A percentile compares a stretch with the other conserved stretches of the same genome.
phyloP scores from a whole-genome alignment of 2,329 filamentous ascomycete species.

The Massarina eburnea region DNA sequence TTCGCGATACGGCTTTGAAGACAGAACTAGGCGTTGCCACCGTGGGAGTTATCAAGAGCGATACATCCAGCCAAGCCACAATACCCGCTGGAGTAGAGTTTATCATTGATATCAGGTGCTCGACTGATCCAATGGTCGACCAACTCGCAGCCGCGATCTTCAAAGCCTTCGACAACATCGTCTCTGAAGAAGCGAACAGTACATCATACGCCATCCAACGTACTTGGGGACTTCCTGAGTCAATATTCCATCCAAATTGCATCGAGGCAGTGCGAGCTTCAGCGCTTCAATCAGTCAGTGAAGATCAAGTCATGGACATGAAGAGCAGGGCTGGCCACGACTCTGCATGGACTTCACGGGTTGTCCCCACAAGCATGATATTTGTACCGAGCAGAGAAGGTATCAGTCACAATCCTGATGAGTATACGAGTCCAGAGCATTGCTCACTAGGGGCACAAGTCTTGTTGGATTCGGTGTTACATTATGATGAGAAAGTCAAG shows the following conservation, averaged over 20 bases:
- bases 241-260: conserved; percentile 23
- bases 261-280: conserved; percentile 22
- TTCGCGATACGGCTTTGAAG: conserved; percentile 23
- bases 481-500: conserved; percentile 23
- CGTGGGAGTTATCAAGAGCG: conserved; percentile 30
- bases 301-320: conserved; percentile 29
- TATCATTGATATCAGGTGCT: conserved; percentile 32
- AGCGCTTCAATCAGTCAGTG: conserved; percentile 18
- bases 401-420: conserved; percentile 48
- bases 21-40: conserved; percentile 28
- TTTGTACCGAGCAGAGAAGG: conserved; percentile 49
- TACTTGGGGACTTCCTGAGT: conserved; percentile 30
- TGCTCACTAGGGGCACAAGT: conserved; percentile 50
- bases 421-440: conserved; percentile 47
- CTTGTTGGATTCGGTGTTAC: conserved; percentile 42
- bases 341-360: conserved; percentile 28
- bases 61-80: conserved; percentile 32
- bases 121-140: conserved; percentile 26
- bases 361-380: conserved; percentile 44
- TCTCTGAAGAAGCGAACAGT: conserved; percentile 21
- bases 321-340: conserved; percentile 31
- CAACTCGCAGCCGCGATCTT: conserved; percentile 24
- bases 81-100: conserved; percentile 32
- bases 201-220: conserved; percentile 23
- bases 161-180: conserved; percentile 21